Evolutionary conservation across 2,329 filamentous ascomycete species (phyloP).

Genomic region (Trichophyton verrucosum): DNA sequence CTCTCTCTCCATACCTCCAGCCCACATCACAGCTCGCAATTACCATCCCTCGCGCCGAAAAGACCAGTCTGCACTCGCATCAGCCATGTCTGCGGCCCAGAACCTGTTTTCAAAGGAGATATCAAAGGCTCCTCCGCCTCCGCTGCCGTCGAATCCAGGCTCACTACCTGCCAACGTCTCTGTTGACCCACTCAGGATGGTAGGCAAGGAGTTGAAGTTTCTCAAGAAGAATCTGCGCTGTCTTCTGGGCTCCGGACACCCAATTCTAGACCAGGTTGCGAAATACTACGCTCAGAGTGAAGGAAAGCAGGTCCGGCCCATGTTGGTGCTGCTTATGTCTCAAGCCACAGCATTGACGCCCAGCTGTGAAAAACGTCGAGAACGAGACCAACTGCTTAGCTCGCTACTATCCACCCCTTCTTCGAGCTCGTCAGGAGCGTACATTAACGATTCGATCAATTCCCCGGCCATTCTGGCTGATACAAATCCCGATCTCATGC

Average conservation of each 20-base stretch:
- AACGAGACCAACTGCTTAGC: conserved; percentile 15
- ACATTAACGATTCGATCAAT: conserved; percentile 50
- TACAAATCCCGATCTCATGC: conserved; percentile 57
- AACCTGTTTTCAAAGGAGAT: conserved; percentile 22
- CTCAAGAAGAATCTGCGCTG: conserved; percentile 87
- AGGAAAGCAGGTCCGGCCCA: conserved; percentile 89
- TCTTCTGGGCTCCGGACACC: conserved; percentile 86
- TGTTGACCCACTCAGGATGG: conserved; percentile 76
- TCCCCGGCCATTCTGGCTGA: conserved; percentile 57
- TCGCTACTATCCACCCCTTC: conserved; percentile 16
- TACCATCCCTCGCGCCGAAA: conserved; percentile 30
- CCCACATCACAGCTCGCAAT: conserved; percentile 22
- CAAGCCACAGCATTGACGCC: conserved; percentile 75
- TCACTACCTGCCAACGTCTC: conserved; percentile 42
- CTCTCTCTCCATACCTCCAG: conserved; percentile 9
- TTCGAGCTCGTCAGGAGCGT: conserved; percentile 8
- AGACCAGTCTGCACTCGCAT: conserved; percentile 30
- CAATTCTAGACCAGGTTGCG: conserved; percentile 82
- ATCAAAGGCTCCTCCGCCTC: conserved; percentile 26
- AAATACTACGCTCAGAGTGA: conserved; percentile 98
- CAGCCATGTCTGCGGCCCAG: conserved; percentile 42
- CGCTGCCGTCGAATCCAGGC: conserved; percentile 17
- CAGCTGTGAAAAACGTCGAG: conserved; percentile 40
- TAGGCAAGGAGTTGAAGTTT: conserved; percentile 94
- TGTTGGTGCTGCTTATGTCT: conserved; percentile 93